A percentile compares a stretch with the other conserved stretches of the same genome.
These are phyloP conservation scores for Fusarium robinianum DNA, from an alignment of 2,329 filamentous ascomycete species.

Conservation along the genomic window DNA sequence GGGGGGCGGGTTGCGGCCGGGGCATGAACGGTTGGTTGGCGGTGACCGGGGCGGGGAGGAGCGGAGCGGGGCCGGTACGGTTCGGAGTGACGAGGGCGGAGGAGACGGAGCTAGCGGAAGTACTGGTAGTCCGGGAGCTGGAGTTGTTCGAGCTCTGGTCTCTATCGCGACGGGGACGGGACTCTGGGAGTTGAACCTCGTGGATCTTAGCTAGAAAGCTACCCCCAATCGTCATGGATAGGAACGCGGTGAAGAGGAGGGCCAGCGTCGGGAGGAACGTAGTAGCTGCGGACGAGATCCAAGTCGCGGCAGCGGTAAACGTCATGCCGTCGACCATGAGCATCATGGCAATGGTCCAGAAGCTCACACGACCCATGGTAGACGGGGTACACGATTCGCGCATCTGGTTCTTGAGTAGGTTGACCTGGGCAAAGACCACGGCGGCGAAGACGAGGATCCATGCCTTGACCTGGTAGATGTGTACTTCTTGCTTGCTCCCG, in stretches of 20 bases:
- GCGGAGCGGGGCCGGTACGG: conserved; percentile 32
- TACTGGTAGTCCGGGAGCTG: conserved; percentile 29
- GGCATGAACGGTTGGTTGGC: conserved; percentile 33
- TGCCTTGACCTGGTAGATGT: conserved; percentile 59
- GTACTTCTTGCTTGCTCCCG: conserved; percentile 65
- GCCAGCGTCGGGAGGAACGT: conserved; percentile 62
- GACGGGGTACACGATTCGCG: conserved; percentile 69
- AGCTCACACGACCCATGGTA: conserved; percentile 68
- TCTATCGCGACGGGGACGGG: conserved; percentile 54
- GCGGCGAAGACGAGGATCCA: conserved; percentile 62
- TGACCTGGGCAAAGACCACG: conserved; percentile 64
- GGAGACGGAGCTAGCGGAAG: conserved; percentile 27
- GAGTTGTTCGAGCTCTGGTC: conserved; percentile 22
- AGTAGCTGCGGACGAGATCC: conserved; percentile 59
- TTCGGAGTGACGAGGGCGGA: conserved; percentile 35
- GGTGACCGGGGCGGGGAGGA: conserved; percentile 50
- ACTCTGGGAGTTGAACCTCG: conserved; percentile 60
- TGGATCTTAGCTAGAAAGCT: conserved; percentile 65
- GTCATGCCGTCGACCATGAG: conserved; percentile 65
- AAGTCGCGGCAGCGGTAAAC: conserved; percentile 60
- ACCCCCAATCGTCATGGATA: conserved; percentile 61
- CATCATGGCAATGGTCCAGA: conserved; percentile 65
- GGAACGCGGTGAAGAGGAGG: conserved; percentile 55
- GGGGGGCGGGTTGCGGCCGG: conserved; percentile 45
- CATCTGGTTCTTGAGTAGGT: conserved; percentile 66